Conservation (phyloP, 2,329 filamentous ascomycete species). For the Claviceps sorghi region DNA sequence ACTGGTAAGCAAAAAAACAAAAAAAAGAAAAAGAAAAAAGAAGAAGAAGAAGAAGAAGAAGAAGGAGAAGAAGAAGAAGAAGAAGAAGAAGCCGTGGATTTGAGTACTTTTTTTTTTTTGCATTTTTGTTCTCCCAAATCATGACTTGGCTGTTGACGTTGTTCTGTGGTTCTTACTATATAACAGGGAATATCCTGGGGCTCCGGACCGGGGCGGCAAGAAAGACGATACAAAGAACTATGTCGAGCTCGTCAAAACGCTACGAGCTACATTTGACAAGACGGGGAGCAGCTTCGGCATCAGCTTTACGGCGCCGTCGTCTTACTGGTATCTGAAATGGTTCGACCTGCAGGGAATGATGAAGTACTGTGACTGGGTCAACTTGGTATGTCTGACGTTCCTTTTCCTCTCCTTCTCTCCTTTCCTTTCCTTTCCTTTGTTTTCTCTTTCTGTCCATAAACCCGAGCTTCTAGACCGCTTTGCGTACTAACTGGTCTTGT, state of each 20-base stretch:
- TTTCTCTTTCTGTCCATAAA: neutral
- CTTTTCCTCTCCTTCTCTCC: neutral
- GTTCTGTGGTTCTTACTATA: too few relatives aligned
- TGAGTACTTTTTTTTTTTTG: neutral
- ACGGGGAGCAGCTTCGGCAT: conserved; percentile 8
- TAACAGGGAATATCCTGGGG: conserved; percentile 8
- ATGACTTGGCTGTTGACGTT: neutral
- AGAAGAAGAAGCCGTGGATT: neutral
- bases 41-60: too few relatives aligned
- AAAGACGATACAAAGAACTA: conserved; percentile 12
- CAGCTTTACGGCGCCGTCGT: conserved; percentile 12
- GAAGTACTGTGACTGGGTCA: conserved; percentile 22
- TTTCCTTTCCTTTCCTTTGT: neutral
- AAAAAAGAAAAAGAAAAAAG: too few relatives aligned
- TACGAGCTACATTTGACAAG: conserved; percentile 6
- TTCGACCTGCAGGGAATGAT: conserved; percentile 12
- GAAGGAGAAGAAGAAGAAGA: too few relatives aligned
- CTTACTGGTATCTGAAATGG: conserved; percentile 17
- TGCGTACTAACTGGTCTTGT: neutral
- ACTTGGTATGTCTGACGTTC: conserved; percentile 12
- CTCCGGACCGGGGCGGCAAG: conserved; percentile 10
- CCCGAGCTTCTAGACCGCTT: neutral
- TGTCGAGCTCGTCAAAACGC: conserved; percentile 10
- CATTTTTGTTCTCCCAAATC: neutral
- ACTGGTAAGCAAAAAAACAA: conserved; percentile 27